Percentiles rank a stretch among this genome's conserved stretches.
Evolutionary conservation across 768 basidiomycete genomes (phyloP).

Genomic region (Mycena pura): DNA sequence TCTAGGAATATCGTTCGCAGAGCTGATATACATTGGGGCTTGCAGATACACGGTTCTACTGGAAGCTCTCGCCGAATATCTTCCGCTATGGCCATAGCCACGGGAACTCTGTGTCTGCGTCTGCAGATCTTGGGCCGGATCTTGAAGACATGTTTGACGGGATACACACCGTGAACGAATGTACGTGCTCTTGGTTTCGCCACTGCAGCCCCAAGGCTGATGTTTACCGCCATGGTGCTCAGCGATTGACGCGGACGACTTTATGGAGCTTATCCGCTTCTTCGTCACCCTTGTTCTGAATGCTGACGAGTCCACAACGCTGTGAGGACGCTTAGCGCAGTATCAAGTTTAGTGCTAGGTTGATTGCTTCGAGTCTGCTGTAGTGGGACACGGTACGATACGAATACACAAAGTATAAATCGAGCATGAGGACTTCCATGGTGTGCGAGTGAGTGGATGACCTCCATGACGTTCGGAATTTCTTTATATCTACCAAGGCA

Average conservation of each 20-base stretch:
- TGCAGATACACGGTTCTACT: constrained; percentile 68
- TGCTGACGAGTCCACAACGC: constrained; percentile 57
- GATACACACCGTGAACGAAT: constrained; percentile 79
- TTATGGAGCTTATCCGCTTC: constrained; percentile 72
- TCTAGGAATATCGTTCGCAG: too few relatives aligned
- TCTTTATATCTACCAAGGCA: too few relatives aligned
- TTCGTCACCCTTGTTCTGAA: constrained; percentile 72
- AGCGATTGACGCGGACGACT: constrained; percentile 58
- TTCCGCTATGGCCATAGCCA: constrained; percentile 69
- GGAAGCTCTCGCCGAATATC: constrained; percentile 63
- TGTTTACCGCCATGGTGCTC: neutral
- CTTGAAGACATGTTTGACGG: constrained; percentile 43
- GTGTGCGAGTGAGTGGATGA: too few relatives aligned
- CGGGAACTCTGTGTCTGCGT: constrained; percentile 33
- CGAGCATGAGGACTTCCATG: too few relatives aligned
- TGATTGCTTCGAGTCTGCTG: neutral
- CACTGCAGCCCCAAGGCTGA: constrained; percentile 6
- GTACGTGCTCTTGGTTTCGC: constrained; percentile 42
- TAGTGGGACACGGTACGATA: too few relatives aligned
- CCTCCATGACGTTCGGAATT: too few relatives aligned
- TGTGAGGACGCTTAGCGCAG: too few relatives aligned
- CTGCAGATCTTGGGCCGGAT: neutral
- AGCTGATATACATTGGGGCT: too few relatives aligned
- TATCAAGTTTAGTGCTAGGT: too few relatives aligned
- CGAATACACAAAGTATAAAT: too few relatives aligned